Percentiles rank a stretch among this genome's conserved stretches.
phyloP scores from a whole-genome alignment of 345 rosid species.

The Streptanthus diversifolius region DNA sequence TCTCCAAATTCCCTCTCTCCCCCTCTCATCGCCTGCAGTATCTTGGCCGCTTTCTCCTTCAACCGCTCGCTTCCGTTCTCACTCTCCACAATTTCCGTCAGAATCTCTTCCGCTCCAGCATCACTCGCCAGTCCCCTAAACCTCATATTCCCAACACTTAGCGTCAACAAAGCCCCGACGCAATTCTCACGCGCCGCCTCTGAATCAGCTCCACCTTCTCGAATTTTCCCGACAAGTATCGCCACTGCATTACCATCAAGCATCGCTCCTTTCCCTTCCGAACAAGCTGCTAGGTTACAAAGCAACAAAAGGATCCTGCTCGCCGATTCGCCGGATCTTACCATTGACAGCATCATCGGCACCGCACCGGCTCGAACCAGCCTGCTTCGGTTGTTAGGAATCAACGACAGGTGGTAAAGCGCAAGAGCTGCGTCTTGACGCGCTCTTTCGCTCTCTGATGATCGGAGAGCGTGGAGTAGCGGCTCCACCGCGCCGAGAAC shows the following conservation, averaged over 20 bases:
- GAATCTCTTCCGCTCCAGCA: slow-evolving; percentile 47
- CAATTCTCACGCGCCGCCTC: slow-evolving; percentile 61
- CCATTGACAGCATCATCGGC: slow-evolving; percentile 51
- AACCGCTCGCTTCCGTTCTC: slow-evolving; percentile 43
- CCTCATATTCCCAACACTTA: slow-evolving; percentile 67
- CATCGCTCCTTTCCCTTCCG: slow-evolving; percentile 65
- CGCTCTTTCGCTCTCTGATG: slow-evolving; percentile 51
- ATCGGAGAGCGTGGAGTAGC: slow-evolving; percentile 57
- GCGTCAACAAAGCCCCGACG: slow-evolving; percentile 51
- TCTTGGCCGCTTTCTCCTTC: slow-evolving; percentile 53
- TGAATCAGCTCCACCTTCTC: slow-evolving; percentile 42
- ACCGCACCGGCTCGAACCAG: slow-evolving; percentile 66
- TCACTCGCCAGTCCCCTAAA: slow-evolving; percentile 72
- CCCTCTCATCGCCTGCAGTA: slow-evolving; percentile 48
- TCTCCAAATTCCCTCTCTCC: slow-evolving; percentile 40
- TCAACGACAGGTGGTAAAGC: slow-evolving; percentile 62
- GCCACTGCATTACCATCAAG: slow-evolving; percentile 68
- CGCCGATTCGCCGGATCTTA: slow-evolving; percentile 44
- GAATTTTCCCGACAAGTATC: slow-evolving; percentile 52
- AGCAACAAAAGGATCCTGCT: slow-evolving; percentile 53
- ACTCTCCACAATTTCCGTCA: slow-evolving; percentile 47
- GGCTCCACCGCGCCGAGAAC: slow-evolving; percentile 82
- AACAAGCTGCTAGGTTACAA: slow-evolving; percentile 63
- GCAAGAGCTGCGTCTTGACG: slow-evolving; percentile 75
- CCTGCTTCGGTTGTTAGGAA: slow-evolving; percentile 58